These are phyloP conservation scores for Hypoxylon sp. DNA, from an alignment of 2,329 filamentous ascomycete species.

Conservation along the genomic window DNA sequence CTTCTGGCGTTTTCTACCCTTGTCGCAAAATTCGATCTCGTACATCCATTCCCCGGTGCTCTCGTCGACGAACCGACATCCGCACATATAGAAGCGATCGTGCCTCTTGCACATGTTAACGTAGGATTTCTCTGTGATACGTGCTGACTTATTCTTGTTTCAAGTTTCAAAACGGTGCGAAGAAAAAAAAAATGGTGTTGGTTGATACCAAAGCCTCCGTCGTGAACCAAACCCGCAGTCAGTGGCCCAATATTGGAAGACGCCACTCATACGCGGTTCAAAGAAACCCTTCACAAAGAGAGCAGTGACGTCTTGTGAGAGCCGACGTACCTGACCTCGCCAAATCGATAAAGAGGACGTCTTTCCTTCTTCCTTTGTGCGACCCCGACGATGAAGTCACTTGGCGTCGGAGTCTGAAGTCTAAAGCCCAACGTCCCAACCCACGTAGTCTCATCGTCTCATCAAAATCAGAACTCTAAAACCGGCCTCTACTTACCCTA, in stretches of 20 bases:
- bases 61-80: conserved; percentile 46
- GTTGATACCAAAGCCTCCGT: background rate
- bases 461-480: conserved; percentile 9
- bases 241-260: background rate
- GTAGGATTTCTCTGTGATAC: background rate
- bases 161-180: background rate
- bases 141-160: background rate
- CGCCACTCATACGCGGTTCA: background rate
- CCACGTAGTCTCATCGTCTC: background rate
- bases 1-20: conserved; percentile 35
- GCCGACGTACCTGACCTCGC: background rate
- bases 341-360: conserved; percentile 7
- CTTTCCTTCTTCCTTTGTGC: conserved; percentile 15
- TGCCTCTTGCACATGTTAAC: conserved; percentile 47
- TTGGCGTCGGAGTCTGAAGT: conserved; percentile 5
- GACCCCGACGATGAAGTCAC: conserved; percentile 4
- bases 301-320: conserved; percentile 3
- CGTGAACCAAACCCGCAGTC: background rate
- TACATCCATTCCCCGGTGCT: conserved; percentile 43
- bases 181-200: background rate
- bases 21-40: conserved; percentile 46
- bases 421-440: conserved; percentile 5
- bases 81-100: conserved; percentile 51
- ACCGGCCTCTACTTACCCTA: background rate
- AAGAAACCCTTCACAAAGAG: background rate